Base-by-base conservation (phyloP, 2,329 filamentous ascomycete genomes). In the Rasamsonia emersonii region DNA sequence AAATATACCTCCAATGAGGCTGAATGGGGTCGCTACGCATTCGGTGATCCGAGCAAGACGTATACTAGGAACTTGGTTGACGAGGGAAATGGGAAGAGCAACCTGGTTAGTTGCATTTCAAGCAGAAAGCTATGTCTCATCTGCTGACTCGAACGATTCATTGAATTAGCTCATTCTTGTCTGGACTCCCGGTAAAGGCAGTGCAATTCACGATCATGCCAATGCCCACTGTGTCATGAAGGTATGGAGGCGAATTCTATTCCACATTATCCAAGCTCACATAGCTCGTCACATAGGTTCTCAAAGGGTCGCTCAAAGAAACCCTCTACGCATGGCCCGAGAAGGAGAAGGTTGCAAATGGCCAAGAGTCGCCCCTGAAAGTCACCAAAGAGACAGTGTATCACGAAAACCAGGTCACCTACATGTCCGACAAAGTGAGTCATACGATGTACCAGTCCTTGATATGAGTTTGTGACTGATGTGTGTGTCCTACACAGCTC, bases 161-260 rank as follows among this genome's bases (percentile, higher is more conserved):
- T 30, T 9, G 28, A 19, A 4, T 5, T 23, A 89, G 82, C 73
- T 93, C 40, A 75, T 94, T 28, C 74, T 94, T 24, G 86, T 93
- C 23, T 95, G 88, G 88, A 80, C 78, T 10, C 86, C 88, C 0
- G 82, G 82, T 31, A 85, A 85, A 61, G 75, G 75, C 21, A 89
- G 82, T 47, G 79, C 82, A 8, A 86, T 95, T 52, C 88, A 95
- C 54, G 88, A 95, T 56, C 82, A 86, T 58, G 80, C 79, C 52
- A 84, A 89, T 40, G 84, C 86, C 23, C 88, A 94, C 56, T 95
- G 88, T 60, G 67, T 94, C 46, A 94, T 94, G 85, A 93, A 79
- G 58, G 63, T 62, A 53, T 8, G 23, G n/a, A n/a, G n/a, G n/a
- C n/a, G n/a, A n/a, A n/a, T n/a, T n/a, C n/a, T n/a, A n/a, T n/a